Evolutionary conservation across 176 grass and related monocot genomes (phyloP), one percentile per base, ranked within the genome.

Genomic region (Secale cereale): DNA sequence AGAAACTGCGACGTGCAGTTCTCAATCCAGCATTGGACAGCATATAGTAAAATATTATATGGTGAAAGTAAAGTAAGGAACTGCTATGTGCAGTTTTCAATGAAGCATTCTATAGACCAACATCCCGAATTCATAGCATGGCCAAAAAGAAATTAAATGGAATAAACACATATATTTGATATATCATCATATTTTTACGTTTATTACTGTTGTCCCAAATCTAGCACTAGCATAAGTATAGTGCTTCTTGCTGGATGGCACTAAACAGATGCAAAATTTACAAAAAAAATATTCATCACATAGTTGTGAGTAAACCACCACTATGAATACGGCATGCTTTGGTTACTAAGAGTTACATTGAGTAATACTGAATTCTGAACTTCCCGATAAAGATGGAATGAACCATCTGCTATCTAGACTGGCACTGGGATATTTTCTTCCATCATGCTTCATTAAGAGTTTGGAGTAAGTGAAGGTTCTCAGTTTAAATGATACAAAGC

Each of bases 121-220:
- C 30, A 26, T 80, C 48, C 15, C 83, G 33, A 29, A 57, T 35
- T 54, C 63, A 39, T 83, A 59, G 35, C 41, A 54, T 37, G 62
- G 63, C 30, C 15, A 72, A 14, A 76, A 39, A 85, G 61, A 79
- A 74, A 79, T 35, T 3, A 11, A 75, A 81, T 66, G 45, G 81
- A 66, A 66, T 35, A 46, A 41, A 80, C 11, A 41, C 14, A 36
- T 27, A 64, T 50, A 23, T 66, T 62, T 26, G 3, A 76, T 76
- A 22, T 13, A 76, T 52, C 4, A 32, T 15, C 31, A 52, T 31
- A 23, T 10, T 76, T 39, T 52, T 66, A 65, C 35, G 16, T 67
- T 57, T 78, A 70, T 32, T 82, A 19, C 35, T 66, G 22, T 74
- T 16, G 65, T 39, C 36, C 78, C 52, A 72, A 37, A 14, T 64